Evolutionary conservation across 2,329 filamentous ascomycete species (phyloP).

Genomic region (Pseudogymnoascus sp.): DNA sequence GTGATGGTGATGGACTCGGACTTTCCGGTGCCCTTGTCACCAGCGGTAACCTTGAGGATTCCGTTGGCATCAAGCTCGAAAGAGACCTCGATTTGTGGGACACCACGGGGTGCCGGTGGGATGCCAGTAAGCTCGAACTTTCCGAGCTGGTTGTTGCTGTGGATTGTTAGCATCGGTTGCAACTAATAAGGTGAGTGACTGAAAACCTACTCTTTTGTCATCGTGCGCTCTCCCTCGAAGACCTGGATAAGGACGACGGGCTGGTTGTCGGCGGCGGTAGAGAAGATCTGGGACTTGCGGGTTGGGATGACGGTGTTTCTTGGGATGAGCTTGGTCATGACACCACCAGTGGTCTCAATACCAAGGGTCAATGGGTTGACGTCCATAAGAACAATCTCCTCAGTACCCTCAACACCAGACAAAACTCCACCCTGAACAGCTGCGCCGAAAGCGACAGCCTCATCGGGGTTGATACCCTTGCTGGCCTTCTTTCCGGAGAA

Average conservation of each 20-base stretch:
- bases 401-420: slow-evolving; percentile 74
- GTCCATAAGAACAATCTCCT: slow-evolving; percentile 86
- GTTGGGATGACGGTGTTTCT: slow-evolving; percentile 93
- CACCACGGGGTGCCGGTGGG: slow-evolving; percentile 86
- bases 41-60: slow-evolving; percentile 91
- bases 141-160: slow-evolving; percentile 95
- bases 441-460: slow-evolving; percentile 96
- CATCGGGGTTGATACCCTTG: slow-evolving; percentile 99
- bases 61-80: slow-evolving; percentile 98
- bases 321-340: slow-evolving; percentile 95
- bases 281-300: slow-evolving; percentile 97
- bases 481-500: slow-evolving; percentile 92
- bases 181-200: too few relatives aligned
- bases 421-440: slow-evolving; percentile 96
- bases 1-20: slow-evolving; percentile 96
- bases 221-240: slow-evolving; percentile 83
- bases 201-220: too few relatives aligned
- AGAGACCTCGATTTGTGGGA: slow-evolving; percentile 95
- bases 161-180: too few relatives aligned
- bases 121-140: slow-evolving; percentile 98
- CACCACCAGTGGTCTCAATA: slow-evolving; percentile 94
- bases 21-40: slow-evolving; percentile 98
- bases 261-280: slow-evolving; percentile 93
- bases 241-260: slow-evolving; percentile 92
- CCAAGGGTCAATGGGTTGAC: slow-evolving; percentile 93